These are phyloP conservation scores for Leccinum aurantiacum DNA, from an alignment of 768 basidiomycete genomes.

Conservation along the genomic window DNA sequence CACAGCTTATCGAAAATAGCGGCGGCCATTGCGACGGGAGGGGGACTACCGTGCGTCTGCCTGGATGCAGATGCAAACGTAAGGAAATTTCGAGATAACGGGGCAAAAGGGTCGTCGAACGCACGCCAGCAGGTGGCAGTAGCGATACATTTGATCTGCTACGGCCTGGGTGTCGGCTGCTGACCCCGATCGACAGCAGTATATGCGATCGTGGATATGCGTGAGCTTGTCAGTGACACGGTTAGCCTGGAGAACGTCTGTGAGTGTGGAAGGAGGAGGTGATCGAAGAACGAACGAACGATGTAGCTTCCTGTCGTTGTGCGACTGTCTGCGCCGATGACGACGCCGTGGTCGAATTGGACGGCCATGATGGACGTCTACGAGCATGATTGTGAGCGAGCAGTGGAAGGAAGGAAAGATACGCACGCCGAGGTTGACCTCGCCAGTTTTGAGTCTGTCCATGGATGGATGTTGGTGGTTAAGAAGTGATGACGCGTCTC, in stretches of 20 bases:
- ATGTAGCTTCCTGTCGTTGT: slow-evolving; percentile 98
- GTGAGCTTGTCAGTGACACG: slow-evolving; percentile 99
- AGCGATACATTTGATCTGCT: slow-evolving; percentile 86
- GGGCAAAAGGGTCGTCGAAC: slow-evolving; percentile 22
- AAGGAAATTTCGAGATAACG: background rate
- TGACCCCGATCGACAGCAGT: slow-evolving; percentile 98
- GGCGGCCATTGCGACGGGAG: slow-evolving; percentile 81
- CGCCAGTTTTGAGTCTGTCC: slow-evolving; percentile 85
- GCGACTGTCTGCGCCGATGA: slow-evolving; percentile 95
- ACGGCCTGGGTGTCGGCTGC: slow-evolving; percentile 98
- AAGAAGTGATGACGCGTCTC: slow-evolving; percentile 42
- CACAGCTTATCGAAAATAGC: too few species aligned
- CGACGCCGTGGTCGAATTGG: slow-evolving; percentile 91
- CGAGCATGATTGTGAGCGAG: background rate
- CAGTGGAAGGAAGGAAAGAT: background rate
- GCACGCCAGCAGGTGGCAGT: slow-evolving; percentile 74
- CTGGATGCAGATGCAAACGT: slow-evolving; percentile 27
- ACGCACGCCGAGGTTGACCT: slow-evolving; percentile 95
- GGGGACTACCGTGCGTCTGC: slow-evolving; percentile 61
- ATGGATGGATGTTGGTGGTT: slow-evolving; percentile 54
- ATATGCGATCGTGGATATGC: slow-evolving; percentile 94
- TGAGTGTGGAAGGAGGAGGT: background rate
- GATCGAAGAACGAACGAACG: slow-evolving; percentile 43
- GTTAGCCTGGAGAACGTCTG: slow-evolving; percentile 64
- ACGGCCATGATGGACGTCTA: slow-evolving; percentile 99